Evolutionary conservation across 129 eudicot genomes (phyloP).

Genomic region (Saposhnikovia divaricata): DNA sequence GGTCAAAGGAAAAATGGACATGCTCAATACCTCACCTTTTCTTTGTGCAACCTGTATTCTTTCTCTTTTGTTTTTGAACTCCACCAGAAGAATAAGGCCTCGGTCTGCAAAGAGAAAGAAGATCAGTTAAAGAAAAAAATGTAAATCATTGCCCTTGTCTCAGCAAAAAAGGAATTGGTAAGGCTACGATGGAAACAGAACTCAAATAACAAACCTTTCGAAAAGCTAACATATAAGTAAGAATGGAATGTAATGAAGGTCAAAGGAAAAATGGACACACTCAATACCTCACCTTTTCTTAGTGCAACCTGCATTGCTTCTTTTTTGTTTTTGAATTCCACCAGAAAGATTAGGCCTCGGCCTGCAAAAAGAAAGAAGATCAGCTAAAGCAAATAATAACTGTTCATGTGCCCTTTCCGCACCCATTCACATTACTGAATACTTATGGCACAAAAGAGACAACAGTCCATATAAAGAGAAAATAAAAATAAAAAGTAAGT

Average conservation of each 20-base stretch:
- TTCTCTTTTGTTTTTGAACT: conserved; percentile 31
- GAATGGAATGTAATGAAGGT: not conserved
- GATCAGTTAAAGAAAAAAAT: conserved; percentile 9
- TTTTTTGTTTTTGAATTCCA: conserved; percentile 31
- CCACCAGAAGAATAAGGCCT: conserved; percentile 30
- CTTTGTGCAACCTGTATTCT: conserved; percentile 52
- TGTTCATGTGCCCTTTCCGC: conserved; percentile 3
- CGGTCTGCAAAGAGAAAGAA: conserved; percentile 48
- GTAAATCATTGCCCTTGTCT: conserved; percentile 72
- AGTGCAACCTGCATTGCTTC: conserved; percentile 45
- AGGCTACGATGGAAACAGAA: not conserved
- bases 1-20: not conserved
- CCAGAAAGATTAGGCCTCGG: conserved; percentile 35
- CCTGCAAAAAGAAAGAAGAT: conserved; percentile 37
- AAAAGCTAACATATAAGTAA: not conserved
- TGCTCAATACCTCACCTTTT: conserved; percentile 42
- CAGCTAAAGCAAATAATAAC: conserved; percentile 5
- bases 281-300: conserved; percentile 52
- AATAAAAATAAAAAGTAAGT: not conserved
- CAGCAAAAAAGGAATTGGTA: conserved; percentile 6
- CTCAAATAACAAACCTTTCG: not conserved
- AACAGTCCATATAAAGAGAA: not conserved
- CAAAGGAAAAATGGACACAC: not conserved
- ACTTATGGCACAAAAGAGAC: not conserved
- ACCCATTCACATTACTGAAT: conserved; percentile 2